Percentiles rank a stretch among this genome's conserved stretches.
These are phyloP conservation scores for Croton setiger DNA, from an alignment of 441 rosid genomes.

Conservation along the genomic window DNA sequence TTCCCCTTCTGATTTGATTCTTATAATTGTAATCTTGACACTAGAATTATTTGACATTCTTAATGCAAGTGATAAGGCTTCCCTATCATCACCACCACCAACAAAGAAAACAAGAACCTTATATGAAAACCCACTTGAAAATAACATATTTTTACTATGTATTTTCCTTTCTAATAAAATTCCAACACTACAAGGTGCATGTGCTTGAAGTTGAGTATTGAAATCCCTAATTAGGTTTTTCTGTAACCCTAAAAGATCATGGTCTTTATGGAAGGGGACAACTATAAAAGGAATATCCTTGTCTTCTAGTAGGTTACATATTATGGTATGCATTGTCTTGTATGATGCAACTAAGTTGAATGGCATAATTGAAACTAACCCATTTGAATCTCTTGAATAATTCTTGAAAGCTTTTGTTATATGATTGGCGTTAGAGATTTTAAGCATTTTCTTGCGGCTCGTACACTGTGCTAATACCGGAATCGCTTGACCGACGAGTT, in stretches of 20 bases:
- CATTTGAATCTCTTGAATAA: neutral
- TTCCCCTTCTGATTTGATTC: neutral
- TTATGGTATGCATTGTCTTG: constrained; percentile 29
- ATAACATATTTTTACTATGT: too few species aligned
- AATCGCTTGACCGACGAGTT: constrained; percentile 26
- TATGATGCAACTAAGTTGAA: constrained; percentile 28
- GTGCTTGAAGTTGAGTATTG: constrained; percentile 11
- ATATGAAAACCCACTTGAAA: neutral
- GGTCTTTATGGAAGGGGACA: constrained; percentile 22
- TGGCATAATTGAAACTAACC: constrained; percentile 7
- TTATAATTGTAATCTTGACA: constrained; percentile 17
- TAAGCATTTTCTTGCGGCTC: neutral
- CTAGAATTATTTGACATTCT: constrained; percentile 26
- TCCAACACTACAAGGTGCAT: constrained; percentile 31
- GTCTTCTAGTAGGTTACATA: constrained; percentile 27
- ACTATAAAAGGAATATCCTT: constrained; percentile 23
- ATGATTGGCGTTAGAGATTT: neutral
- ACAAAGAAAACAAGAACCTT: constrained; percentile 22
- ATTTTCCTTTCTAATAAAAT: constrained; percentile 23
- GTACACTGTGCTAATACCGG: constrained; percentile 27
- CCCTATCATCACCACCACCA: constrained; percentile 39
- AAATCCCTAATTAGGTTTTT: neutral
- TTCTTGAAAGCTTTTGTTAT: constrained; percentile 20
- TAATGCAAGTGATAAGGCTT: constrained; percentile 27
- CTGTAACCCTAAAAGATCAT: neutral